These are phyloP conservation scores for Phytophthora macrochlamydospora DNA, from an alignment of 352 stramenopile species.

Conservation along the genomic window DNA sequence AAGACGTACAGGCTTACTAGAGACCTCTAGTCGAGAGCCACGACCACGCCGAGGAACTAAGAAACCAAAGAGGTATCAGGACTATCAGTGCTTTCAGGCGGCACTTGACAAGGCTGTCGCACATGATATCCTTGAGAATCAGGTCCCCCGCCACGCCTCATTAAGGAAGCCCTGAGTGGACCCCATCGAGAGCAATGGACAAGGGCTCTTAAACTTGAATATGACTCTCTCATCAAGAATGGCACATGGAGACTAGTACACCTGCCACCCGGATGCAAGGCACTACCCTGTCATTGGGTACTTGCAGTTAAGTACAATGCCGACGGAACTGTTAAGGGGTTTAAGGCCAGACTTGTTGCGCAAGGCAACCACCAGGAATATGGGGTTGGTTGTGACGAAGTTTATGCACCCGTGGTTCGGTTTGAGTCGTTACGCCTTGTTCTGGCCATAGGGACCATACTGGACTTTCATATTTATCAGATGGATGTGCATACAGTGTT, in stretches of 20 bases:
- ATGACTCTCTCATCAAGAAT: slow-evolving; percentile 12
- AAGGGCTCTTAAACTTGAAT: slow-evolving; percentile 11
- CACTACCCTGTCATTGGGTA: slow-evolving; percentile 14
- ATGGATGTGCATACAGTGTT: slow-evolving; percentile 21
- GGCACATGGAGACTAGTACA: slow-evolving; percentile 1
- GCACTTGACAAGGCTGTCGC: slow-evolving; percentile 6
- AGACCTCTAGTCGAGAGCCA: not conserved
- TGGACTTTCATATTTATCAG: slow-evolving; percentile 20
- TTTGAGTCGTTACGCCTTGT: slow-evolving; percentile 13
- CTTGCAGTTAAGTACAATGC: slow-evolving; percentile 19
- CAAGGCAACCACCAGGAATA: slow-evolving; percentile 20
- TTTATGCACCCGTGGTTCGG: slow-evolving; percentile 15
- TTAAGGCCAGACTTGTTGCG: slow-evolving; percentile 16
- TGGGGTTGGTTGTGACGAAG: slow-evolving; percentile 12
- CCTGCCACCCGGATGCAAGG: slow-evolving; percentile 3
- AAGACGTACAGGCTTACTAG: not conserved
- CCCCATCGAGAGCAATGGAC: slow-evolving; percentile 11
- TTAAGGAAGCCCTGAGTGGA: slow-evolving; percentile 15
- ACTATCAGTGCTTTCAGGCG: slow-evolving; percentile 16
- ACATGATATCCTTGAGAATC: slow-evolving; percentile 5
- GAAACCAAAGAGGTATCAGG: slow-evolving; percentile 8
- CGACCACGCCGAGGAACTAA: slow-evolving; percentile 11
- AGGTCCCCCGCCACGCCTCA: slow-evolving; percentile 4
- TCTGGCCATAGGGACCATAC: slow-evolving; percentile 14
- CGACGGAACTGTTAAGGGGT: slow-evolving; percentile 12